phyloP scores from a whole-genome alignment of 192 early-diverging fungal genomes.

The Podila verticillata region DNA sequence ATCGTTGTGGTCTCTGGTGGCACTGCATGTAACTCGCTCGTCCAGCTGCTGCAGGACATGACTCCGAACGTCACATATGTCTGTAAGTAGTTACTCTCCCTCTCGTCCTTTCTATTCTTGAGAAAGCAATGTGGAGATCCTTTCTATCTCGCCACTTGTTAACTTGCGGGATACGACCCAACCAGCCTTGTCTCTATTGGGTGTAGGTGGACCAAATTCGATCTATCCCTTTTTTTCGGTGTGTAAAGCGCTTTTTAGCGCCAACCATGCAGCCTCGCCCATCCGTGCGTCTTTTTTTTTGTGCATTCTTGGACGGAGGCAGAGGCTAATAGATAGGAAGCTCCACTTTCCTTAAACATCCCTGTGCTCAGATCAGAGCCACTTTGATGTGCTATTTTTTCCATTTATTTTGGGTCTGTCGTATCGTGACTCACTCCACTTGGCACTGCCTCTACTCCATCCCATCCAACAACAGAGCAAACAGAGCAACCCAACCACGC shows the following conservation, averaged over 20 bases:
- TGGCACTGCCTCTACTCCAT: too few relatives aligned
- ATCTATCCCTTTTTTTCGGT: constrained; percentile 1
- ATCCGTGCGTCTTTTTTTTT: neutral
- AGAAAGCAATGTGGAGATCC: neutral
- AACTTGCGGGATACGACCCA: neutral
- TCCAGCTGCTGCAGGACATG: constrained; percentile 66
- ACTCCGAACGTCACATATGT: constrained; percentile 74
- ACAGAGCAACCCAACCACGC: too few relatives aligned
- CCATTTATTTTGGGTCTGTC: too few relatives aligned
- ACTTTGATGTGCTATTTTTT: too few relatives aligned
- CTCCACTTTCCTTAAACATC: too few relatives aligned
- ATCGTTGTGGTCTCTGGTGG: constrained; percentile 80
- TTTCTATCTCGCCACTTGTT: neutral
- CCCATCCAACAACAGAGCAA: too few relatives aligned
- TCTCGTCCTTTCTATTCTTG: neutral
- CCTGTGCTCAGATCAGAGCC: too few relatives aligned
- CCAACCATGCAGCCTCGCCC: neutral
- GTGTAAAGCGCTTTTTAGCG: neutral
- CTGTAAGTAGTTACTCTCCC: constrained; percentile 20
- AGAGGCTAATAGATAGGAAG: too few relatives aligned
- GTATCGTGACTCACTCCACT: too few relatives aligned
- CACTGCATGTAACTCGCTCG: constrained; percentile 77
- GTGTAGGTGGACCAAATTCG: neutral
- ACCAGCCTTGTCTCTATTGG: neutral
- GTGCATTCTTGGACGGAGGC: too few relatives aligned